Conservation (phyloP, 208 protist species). For the Eutreptiella sp. region DNA sequence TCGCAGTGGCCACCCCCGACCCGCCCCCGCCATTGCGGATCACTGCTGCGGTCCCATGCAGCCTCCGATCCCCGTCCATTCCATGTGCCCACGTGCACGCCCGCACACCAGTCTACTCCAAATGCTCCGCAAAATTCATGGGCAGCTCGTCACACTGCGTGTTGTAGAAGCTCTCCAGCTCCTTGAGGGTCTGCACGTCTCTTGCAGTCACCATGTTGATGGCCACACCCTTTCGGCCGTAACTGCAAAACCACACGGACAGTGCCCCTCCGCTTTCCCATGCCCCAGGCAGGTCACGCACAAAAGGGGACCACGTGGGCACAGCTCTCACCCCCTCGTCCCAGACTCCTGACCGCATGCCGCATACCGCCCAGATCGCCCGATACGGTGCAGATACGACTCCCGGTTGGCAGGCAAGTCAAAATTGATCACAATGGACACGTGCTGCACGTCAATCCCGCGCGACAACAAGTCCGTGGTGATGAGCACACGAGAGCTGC, state of each 20-base stretch:
- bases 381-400: conserved; percentile 98
- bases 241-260: no score
- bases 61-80: no score
- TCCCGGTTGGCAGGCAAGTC: conserved; percentile 98
- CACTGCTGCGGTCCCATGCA: no score
- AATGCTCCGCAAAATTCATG: conserved; percentile 58
- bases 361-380: conserved; percentile 97
- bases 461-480: conserved; percentile 98
- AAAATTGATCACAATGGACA: conserved; percentile 99
- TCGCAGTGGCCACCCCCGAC: no score
- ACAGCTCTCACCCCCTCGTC: no score
- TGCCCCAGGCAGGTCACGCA: no score
- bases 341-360: no score
- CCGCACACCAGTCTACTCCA: conserved; percentile 23
- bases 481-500: conserved; percentile 93
- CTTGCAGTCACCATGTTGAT: conserved; percentile 99
- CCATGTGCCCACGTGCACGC: no score
- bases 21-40: no score
- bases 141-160: conserved; percentile 91
- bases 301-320: no score
- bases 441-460: conserved; percentile 99
- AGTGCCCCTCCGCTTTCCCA: no score
- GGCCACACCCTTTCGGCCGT: conserved; percentile 99
- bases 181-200: conserved; percentile 90
- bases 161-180: conserved; percentile 94